Percentiles rank a stretch among this genome's conserved stretches.
Evolutionary conservation across 257 asterid species (phyloP).

Genomic region (Misopates orontium): DNA sequence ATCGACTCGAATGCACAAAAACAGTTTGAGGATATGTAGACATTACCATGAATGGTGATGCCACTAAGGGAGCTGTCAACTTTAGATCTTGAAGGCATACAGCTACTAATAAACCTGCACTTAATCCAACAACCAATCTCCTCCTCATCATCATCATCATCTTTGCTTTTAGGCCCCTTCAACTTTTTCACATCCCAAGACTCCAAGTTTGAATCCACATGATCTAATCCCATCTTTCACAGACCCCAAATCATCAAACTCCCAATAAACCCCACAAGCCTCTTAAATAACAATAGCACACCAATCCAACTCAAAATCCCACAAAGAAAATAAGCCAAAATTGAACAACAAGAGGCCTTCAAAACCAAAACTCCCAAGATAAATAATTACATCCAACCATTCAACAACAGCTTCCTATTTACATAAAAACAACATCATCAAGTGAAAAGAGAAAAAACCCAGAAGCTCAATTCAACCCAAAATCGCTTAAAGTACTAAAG

Average conservation of each 20-base stretch:
- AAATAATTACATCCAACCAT: slow-evolving; percentile 21
- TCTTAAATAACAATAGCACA: too few relatives aligned
- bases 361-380: slow-evolving; percentile 11
- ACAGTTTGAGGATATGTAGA: background rate
- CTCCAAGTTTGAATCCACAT: slow-evolving; percentile 45
- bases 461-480: background rate
- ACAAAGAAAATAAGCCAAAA: slow-evolving; percentile 38
- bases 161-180: slow-evolving; percentile 39
- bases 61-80: slow-evolving; percentile 93
- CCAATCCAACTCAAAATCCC: slow-evolving; percentile 37
- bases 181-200: slow-evolving; percentile 52
- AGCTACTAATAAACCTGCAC: slow-evolving; percentile 70
- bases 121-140: slow-evolving; percentile 77
- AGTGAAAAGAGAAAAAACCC: too few relatives aligned
- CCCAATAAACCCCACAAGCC: slow-evolving; percentile 28
- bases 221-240: slow-evolving; percentile 64
- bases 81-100: slow-evolving; percentile 96
- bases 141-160: slow-evolving; percentile 35
- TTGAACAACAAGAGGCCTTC: slow-evolving; percentile 19
- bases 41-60: slow-evolving; percentile 77
- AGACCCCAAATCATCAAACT: slow-evolving; percentile 33
- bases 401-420: too few relatives aligned
- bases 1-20: background rate
- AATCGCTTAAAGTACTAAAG: slow-evolving; percentile 22
- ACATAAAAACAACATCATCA: too few relatives aligned